Evolutionary conservation across 2,329 filamentous ascomycete genomes (phyloP).

Genomic region (Aspergillus hortae): DNA sequence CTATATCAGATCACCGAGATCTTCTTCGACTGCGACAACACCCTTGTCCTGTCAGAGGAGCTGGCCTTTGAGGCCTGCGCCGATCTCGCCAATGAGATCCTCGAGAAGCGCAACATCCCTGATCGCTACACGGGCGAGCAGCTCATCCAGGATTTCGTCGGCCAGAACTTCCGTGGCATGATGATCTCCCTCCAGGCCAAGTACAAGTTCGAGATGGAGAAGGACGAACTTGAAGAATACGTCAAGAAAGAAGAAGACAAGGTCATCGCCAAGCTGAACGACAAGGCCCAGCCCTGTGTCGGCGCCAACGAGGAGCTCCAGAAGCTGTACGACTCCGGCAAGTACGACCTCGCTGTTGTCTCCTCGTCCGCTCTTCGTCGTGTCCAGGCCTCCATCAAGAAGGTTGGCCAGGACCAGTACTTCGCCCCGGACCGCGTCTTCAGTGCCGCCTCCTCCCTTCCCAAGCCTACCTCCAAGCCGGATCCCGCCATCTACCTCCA

Average conservation of each 20-base stretch:
- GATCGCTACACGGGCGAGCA: constrained; percentile 72
- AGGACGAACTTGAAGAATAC: constrained; percentile 68
- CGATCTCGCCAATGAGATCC: constrained; percentile 82
- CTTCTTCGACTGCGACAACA: constrained; percentile 79
- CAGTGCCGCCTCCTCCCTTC: constrained; percentile 75
- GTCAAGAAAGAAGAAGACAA: constrained; percentile 75
- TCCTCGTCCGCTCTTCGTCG: constrained; percentile 75
- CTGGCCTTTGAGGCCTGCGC: constrained; percentile 90
- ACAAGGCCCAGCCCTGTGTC: constrained; percentile 63
- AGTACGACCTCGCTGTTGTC: constrained; percentile 76
- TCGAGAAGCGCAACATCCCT: constrained; percentile 61
- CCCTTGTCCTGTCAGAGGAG: constrained; percentile 85
- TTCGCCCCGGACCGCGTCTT: constrained; percentile 74
- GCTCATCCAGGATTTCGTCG: constrained; percentile 83
- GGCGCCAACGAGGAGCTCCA: constrained; percentile 67
- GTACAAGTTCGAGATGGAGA: constrained; percentile 66
- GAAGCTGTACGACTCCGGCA: constrained; percentile 57
- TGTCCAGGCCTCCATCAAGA: constrained; percentile 72
- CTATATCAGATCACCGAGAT: constrained; percentile 61
- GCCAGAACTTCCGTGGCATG: constrained; percentile 94
- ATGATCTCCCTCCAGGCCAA: constrained; percentile 71
- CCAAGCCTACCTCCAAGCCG: constrained; percentile 81
- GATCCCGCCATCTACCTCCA: constrained; percentile 84
- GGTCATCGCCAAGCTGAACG: constrained; percentile 75
- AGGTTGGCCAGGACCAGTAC: constrained; percentile 75